These are phyloP conservation scores for baker's yeast (Saccharomyces cerevisiae) DNA, from an alignment of 805 yeast genomes.

Conservation along the genomic window DNA sequence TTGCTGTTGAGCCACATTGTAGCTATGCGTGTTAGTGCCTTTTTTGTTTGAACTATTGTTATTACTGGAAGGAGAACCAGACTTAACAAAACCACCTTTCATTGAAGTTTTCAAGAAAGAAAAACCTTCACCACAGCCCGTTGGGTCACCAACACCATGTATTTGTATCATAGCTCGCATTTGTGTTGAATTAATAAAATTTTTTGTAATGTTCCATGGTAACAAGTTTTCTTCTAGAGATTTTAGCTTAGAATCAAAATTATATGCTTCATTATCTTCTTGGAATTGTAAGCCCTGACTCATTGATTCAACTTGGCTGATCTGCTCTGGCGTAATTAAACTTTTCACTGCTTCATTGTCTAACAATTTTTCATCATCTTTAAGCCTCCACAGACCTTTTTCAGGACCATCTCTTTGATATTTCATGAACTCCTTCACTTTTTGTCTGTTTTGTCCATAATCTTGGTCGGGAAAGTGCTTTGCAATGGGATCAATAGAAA, in stretches of 20 bases:
- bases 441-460: slow-evolving; percentile 93
- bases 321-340: slow-evolving; percentile 90
- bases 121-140: slow-evolving; percentile 83
- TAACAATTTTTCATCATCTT: slow-evolving; percentile 57
- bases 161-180: slow-evolving; percentile 95
- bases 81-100: slow-evolving; percentile 75
- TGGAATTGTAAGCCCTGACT: slow-evolving; percentile 83
- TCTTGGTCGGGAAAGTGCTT: slow-evolving; percentile 93
- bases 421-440: slow-evolving; percentile 95
- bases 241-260: slow-evolving; percentile 40
- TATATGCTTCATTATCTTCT: slow-evolving; percentile 66
- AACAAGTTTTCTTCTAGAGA: slow-evolving; percentile 78
- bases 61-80: slow-evolving; percentile 22
- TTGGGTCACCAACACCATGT: slow-evolving; percentile 91
- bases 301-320: slow-evolving; percentile 81
- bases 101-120: slow-evolving; percentile 85
- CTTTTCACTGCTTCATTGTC: slow-evolving; percentile 65
- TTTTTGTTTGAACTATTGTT: slow-evolving; percentile 26
- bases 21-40: slow-evolving; percentile 55
- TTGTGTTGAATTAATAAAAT: slow-evolving; percentile 88
- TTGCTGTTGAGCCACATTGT: slow-evolving; percentile 79
- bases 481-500: slow-evolving; percentile 80
- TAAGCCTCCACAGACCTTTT: slow-evolving; percentile 91
- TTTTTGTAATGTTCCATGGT: slow-evolving; percentile 90
- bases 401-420: slow-evolving; percentile 90